Evolutionary conservation across 305 asterid species (phyloP).

Genomic region (Withania somnifera): DNA sequence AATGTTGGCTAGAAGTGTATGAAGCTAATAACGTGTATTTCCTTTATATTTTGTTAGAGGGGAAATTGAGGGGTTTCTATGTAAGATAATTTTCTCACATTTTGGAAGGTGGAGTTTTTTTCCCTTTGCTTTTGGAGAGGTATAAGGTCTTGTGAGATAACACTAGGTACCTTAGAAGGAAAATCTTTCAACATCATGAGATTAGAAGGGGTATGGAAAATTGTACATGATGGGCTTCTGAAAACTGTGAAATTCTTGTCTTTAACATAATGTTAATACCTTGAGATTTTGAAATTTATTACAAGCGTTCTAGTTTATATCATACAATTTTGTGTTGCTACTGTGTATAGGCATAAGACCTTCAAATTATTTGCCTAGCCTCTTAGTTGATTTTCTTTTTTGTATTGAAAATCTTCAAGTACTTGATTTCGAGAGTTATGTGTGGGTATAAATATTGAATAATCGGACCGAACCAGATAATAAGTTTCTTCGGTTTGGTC

Average conservation of each 20-base stretch:
- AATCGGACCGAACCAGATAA: too few relatives aligned
- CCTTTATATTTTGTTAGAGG: background rate
- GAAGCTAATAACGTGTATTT: background rate
- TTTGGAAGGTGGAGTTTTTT: background rate
- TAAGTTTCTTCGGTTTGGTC: too few relatives aligned
- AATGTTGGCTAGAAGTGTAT: constrained; percentile 82
- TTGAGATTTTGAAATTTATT: background rate
- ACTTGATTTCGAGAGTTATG: too few relatives aligned
- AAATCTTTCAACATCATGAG: background rate
- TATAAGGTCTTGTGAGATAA: background rate
- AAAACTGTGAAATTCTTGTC: background rate
- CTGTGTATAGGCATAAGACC: too few relatives aligned
- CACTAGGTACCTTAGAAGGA: background rate
- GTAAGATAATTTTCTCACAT: background rate
- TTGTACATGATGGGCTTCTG: background rate
- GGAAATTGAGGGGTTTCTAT: background rate
- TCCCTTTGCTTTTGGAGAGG: background rate
- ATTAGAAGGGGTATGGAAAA: background rate
- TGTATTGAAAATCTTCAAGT: too few relatives aligned
- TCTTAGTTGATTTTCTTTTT: too few relatives aligned
- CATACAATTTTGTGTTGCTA: too few relatives aligned
- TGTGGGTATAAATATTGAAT: too few relatives aligned
- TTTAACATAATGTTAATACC: background rate
- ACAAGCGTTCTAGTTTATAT: background rate
- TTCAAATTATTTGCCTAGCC: too few relatives aligned